Conservation (phyloP, 176 grass and related monocot genomes). For the Bothriochloa decipiens region DNA sequence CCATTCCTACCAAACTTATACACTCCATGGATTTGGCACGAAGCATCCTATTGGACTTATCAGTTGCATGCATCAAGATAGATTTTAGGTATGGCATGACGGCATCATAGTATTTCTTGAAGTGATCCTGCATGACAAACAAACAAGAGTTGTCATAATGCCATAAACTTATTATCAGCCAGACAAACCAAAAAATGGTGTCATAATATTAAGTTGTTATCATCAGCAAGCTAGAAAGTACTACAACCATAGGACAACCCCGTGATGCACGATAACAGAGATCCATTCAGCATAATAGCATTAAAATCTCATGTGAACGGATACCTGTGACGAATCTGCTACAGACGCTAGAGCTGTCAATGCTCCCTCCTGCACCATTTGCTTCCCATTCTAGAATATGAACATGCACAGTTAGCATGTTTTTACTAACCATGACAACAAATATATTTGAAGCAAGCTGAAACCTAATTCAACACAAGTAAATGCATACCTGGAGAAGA, state of each 20-base stretch:
- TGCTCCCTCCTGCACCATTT: slow-evolving; percentile 99
- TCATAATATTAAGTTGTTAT: background rate
- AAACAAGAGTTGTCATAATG: slow-evolving; percentile 10
- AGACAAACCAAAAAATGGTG: background rate
- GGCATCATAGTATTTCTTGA: slow-evolving; percentile 97
- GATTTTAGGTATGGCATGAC: slow-evolving; percentile 98
- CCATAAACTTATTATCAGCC: background rate
- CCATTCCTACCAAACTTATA: slow-evolving; percentile 99
- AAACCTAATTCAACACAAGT: background rate
- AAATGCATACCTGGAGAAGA: slow-evolving; percentile 72
- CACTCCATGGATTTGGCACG: slow-evolving; percentile 99
- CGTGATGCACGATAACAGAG: background rate
- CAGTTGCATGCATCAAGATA: slow-evolving; percentile 97
- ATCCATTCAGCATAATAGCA: slow-evolving; percentile 1
- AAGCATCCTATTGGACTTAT: slow-evolving; percentile 98
- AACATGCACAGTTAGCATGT: slow-evolving; percentile 30
- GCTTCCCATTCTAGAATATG: slow-evolving; percentile 84
- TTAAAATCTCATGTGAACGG: slow-evolving; percentile 6
- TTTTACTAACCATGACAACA: slow-evolving; percentile 28
- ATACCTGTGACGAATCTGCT: slow-evolving; percentile 98
- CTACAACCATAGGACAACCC: slow-evolving; percentile 8
- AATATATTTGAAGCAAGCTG: slow-evolving; percentile 22
- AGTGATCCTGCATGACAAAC: slow-evolving; percentile 69
- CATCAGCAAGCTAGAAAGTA: slow-evolving; percentile 26
- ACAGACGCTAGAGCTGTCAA: slow-evolving; percentile 98